Evolutionary conservation across 257 asterid genomes (phyloP).

Genomic region (Lantana camara): DNA sequence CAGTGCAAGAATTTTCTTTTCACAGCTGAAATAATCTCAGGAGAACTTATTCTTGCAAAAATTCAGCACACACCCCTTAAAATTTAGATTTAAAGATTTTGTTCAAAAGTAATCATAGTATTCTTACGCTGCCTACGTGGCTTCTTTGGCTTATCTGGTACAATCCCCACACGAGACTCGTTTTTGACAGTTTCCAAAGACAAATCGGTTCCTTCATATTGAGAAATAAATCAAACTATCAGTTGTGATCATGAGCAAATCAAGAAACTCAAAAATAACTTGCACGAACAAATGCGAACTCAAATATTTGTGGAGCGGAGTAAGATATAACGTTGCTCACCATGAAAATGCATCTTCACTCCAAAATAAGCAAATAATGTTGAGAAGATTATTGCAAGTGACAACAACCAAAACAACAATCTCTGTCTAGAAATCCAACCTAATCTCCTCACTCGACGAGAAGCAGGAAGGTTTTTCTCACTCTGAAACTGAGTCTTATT

Average conservation of each 20-base stretch:
- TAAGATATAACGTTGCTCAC: constrained; percentile 41
- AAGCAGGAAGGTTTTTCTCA: constrained; percentile 40
- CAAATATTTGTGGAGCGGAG: too few species aligned
- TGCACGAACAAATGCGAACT: not conserved
- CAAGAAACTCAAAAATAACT: constrained; percentile 1
- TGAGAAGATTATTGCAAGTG: constrained; percentile 55
- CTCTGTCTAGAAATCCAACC: constrained; percentile 50
- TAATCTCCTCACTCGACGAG: constrained; percentile 60
- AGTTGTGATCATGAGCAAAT: constrained; percentile 7
- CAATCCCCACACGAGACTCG: constrained; percentile 28
- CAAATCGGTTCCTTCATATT: constrained; percentile 41
- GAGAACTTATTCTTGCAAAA: not conserved
- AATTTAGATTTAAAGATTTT: not conserved
- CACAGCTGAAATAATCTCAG: constrained; percentile 9
- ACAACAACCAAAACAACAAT: constrained; percentile 54
- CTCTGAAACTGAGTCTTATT: constrained; percentile 45
- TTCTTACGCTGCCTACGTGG: constrained; percentile 69
- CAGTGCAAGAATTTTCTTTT: not conserved
- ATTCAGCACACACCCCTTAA: not conserved
- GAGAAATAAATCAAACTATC: constrained; percentile 25
- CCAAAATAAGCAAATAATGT: constrained; percentile 62
- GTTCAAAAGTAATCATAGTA: constrained; percentile 15
- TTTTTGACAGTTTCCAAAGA: constrained; percentile 38
- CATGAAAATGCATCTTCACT: constrained; percentile 65
- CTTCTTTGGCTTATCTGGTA: constrained; percentile 42